Evolutionary conservation across 2,329 filamentous ascomycete species (phyloP).

Genomic region (Acrodontium crateriforme): DNA sequence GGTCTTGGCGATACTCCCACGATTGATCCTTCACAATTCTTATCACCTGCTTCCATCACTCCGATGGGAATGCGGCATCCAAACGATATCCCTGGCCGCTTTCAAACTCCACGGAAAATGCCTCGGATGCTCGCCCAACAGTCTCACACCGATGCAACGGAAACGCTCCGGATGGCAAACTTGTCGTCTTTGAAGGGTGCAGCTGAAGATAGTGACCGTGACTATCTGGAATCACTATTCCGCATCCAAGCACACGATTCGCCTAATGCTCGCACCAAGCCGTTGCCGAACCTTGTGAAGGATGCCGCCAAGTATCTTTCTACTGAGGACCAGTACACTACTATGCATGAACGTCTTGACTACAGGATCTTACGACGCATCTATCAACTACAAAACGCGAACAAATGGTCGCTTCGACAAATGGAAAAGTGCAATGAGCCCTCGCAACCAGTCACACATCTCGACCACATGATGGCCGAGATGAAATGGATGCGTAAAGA

Average conservation of each 20-base stretch:
- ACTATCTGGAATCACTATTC: constrained; percentile 52
- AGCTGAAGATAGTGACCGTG: constrained; percentile 33
- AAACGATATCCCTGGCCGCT: neutral
- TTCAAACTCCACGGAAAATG: constrained; percentile 2
- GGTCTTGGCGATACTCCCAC: too few species aligned
- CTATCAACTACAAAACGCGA: constrained; percentile 78
- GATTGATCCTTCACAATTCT: too few species aligned
- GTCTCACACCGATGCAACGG: constrained; percentile 2
- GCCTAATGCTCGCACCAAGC: constrained; percentile 34
- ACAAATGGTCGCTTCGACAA: constrained; percentile 86
- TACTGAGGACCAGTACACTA: constrained; percentile 70
- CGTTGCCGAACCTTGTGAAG: constrained; percentile 57
- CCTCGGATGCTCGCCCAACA: constrained; percentile 4
- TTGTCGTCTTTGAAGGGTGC: constrained; percentile 31
- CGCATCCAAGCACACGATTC: constrained; percentile 42
- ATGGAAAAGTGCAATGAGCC: constrained; percentile 76
- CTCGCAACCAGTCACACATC: constrained; percentile 59
- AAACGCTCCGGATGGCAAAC: constrained; percentile 9
- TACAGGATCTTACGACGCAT: constrained; percentile 75
- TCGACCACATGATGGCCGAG: constrained; percentile 76
- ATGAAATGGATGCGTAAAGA: constrained; percentile 98
- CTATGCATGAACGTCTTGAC: constrained; percentile 74
- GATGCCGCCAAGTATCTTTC: constrained; percentile 82
- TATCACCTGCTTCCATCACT: constrained; percentile 2
- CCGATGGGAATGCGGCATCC: constrained; percentile 3